phyloP scores from a whole-genome alignment of 2,329 filamentous ascomycete species.

The Cercospora zeina region DNA sequence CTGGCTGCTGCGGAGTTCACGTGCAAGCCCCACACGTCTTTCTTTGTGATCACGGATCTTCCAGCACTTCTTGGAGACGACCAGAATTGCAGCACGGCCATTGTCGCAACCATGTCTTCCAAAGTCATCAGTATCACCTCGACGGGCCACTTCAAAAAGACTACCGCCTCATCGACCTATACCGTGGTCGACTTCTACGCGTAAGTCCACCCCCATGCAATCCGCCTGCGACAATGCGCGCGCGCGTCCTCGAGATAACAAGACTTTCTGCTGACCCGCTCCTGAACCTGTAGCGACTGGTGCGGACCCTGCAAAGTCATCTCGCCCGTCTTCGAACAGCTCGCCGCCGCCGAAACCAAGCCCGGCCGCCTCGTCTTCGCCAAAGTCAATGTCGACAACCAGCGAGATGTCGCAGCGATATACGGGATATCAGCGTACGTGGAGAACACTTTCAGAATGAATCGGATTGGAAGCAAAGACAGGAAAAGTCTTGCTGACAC shows the following conservation, averaged over 20 bases:
- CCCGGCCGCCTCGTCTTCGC: conserved; percentile 52
- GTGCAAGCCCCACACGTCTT: conserved; percentile 9
- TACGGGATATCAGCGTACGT: conserved; percentile 51
- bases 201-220: background rate
- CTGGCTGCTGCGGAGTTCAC: background rate
- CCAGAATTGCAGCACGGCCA: background rate
- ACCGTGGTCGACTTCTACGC: conserved; percentile 42
- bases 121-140: conserved; percentile 38
- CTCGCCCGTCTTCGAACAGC: conserved; percentile 53
- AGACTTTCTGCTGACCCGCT: background rate
- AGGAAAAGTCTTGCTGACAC: background rate
- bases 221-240: background rate
- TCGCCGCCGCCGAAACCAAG: conserved; percentile 53
- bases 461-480: background rate
- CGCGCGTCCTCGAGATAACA: background rate
- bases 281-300: conserved; percentile 42
- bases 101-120: conserved; percentile 26
- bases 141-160: conserved; percentile 36
- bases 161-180: conserved; percentile 38
- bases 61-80: background rate
- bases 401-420: conserved; percentile 52
- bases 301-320: conserved; percentile 60
- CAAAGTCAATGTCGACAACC: conserved; percentile 58
- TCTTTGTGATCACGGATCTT: background rate
- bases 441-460: background rate